Percentiles rank a stretch among this genome's conserved stretches.
phyloP scores from a whole-genome alignment of 176 grass and related monocot genomes.

The Juncus inflexus region DNA sequence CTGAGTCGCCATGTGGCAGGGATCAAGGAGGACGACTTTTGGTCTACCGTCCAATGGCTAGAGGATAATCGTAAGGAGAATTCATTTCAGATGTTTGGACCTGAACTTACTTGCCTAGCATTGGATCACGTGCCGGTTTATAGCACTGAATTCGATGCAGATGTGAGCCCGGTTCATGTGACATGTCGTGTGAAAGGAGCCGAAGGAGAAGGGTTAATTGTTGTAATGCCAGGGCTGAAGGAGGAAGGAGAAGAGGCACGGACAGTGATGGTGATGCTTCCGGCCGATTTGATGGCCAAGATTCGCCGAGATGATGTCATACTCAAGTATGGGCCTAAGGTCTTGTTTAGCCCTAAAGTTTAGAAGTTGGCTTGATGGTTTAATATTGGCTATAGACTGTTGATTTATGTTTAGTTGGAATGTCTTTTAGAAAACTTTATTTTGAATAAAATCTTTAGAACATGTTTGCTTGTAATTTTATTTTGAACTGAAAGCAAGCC shows the following conservation, averaged over 20 bases:
- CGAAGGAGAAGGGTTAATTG: constrained; percentile 51
- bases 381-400: no score
- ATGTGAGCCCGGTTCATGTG: constrained; percentile 33
- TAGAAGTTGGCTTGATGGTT: not conserved
- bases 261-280: constrained; percentile 67
- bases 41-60: constrained; percentile 62
- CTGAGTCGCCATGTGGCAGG: constrained; percentile 32
- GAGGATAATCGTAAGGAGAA: constrained; percentile 30
- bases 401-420: no score
- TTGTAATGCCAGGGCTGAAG: constrained; percentile 40
- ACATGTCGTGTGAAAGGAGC: constrained; percentile 40
- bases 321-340: constrained; percentile 40
- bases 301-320: constrained; percentile 52
- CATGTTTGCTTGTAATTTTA: no score
- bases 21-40: constrained; percentile 52
- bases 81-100: constrained; percentile 81
- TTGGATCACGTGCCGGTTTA: constrained; percentile 59
- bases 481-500: no score
- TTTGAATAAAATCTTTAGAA: no score
- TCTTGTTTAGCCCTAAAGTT: constrained; percentile 41
- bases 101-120: constrained; percentile 75
- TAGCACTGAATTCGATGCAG: constrained; percentile 44
- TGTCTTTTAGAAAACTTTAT: not conserved
- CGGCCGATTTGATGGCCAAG: constrained; percentile 32
- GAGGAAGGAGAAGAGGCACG: constrained; percentile 41